Conservation (phyloP, 805 yeast species). For the Lachancea nothofagi region DNA sequence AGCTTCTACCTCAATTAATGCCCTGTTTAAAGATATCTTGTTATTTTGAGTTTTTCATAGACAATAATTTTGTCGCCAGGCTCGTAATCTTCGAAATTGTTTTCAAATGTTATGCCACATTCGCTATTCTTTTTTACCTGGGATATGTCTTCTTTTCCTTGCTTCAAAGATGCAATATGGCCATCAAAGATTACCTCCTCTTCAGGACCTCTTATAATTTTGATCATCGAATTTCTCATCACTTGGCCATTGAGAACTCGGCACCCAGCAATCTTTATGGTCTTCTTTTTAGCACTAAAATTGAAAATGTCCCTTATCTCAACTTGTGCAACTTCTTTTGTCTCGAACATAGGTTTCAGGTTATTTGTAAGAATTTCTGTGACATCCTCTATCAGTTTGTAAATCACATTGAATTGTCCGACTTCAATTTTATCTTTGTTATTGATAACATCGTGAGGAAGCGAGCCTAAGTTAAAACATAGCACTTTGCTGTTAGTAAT, state of each 20-base stretch:
- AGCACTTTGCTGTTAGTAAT: slow-evolving; percentile 68
- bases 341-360: slow-evolving; percentile 62
- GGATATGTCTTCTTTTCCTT: slow-evolving; percentile 69
- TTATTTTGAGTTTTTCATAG: slow-evolving; percentile 57
- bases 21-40: slow-evolving; percentile 42
- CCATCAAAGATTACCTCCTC: slow-evolving; percentile 47
- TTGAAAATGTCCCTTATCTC: slow-evolving; percentile 67
- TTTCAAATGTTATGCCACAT: slow-evolving; percentile 75
- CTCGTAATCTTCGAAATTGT: slow-evolving; percentile 56
- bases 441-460: slow-evolving; percentile 55
- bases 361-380: slow-evolving; percentile 53
- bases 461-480: slow-evolving; percentile 63
- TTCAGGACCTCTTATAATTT: slow-evolving; percentile 46
- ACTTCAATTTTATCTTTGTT: slow-evolving; percentile 56
- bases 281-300: slow-evolving; percentile 54
- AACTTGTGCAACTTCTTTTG: slow-evolving; percentile 60
- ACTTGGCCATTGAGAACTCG: slow-evolving; percentile 66
- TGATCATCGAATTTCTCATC: slow-evolving; percentile 51
- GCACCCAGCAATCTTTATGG: slow-evolving; percentile 77
- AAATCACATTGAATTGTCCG: slow-evolving; percentile 70
- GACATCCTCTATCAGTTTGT: slow-evolving; percentile 81
- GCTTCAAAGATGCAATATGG: slow-evolving; percentile 64
- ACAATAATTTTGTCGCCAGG: slow-evolving; percentile 74
- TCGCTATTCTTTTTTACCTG: slow-evolving; percentile 83
- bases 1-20: slow-evolving; percentile 1